A percentile compares a stretch with the other conserved stretches of the same genome.
Evolutionary conservation across 1,139 yeast species (phyloP).

Genomic region (Dujonia santamariae): DNA sequence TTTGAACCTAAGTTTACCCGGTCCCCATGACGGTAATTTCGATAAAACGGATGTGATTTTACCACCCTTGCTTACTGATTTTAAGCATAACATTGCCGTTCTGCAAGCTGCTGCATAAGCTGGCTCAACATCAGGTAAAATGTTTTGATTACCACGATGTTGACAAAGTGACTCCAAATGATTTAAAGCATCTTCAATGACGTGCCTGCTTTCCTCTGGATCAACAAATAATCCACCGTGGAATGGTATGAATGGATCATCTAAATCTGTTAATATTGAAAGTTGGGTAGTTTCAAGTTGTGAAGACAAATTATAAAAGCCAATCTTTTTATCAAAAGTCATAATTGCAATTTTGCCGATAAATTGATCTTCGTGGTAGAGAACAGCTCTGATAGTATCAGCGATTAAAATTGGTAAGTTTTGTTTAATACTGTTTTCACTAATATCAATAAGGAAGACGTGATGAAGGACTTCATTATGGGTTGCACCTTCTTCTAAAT

Average conservation of each 20-base stretch:
- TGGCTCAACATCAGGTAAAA: slow-evolving; percentile 57
- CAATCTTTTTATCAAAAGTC: slow-evolving; percentile 71
- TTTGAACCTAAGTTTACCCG: slow-evolving; percentile 69
- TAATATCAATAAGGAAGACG: slow-evolving; percentile 75
- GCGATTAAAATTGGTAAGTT: slow-evolving; percentile 66
- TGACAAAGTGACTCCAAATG: slow-evolving; percentile 46
- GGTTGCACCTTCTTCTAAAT: slow-evolving; percentile 38
- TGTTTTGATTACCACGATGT: slow-evolving; percentile 37
- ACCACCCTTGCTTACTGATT: slow-evolving; percentile 64
- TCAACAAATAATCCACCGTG: slow-evolving; percentile 77
- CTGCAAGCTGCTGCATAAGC: slow-evolving; percentile 79
- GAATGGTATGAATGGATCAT: slow-evolving; percentile 82
- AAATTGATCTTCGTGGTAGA: slow-evolving; percentile 29
- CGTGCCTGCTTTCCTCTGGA: slow-evolving; percentile 60
- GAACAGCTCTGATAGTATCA: slow-evolving; percentile 65
- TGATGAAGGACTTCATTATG: slow-evolving; percentile 53
- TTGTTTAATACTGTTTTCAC: slow-evolving; percentile 58
- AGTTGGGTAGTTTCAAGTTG: slow-evolving; percentile 59
- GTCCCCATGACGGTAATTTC: slow-evolving; percentile 77
- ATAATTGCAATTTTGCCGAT: slow-evolving; percentile 59
- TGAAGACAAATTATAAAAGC: slow-evolving; percentile 68
- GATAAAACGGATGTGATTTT: slow-evolving; percentile 71
- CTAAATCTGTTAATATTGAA: slow-evolving; percentile 66
- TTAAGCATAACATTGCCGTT: slow-evolving; percentile 65
- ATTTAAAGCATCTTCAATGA: slow-evolving; percentile 67